phyloP scores from a whole-genome alignment of 192 early-diverging fungal genomes.

The Chytriomyces sp. region DNA sequence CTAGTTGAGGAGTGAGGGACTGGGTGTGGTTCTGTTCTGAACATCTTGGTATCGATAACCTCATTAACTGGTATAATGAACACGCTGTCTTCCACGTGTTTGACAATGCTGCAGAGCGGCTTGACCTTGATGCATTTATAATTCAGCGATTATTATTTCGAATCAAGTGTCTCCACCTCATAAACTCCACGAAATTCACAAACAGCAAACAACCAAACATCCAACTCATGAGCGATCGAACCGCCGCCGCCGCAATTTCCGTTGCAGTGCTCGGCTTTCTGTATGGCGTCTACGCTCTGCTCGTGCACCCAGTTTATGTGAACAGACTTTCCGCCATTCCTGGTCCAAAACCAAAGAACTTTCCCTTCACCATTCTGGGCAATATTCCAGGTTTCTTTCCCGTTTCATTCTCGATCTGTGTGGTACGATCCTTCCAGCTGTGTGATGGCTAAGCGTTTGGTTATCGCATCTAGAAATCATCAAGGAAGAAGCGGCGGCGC shows the following conservation, averaged over 20 bases:
- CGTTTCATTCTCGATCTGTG: neutral
- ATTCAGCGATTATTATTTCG: neutral
- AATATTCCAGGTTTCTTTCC: constrained; percentile 8
- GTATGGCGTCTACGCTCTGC: neutral
- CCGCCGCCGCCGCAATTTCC: neutral
- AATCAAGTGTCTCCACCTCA: neutral
- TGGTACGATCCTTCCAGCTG: neutral
- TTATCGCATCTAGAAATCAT: constrained; percentile 1
- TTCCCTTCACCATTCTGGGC: constrained; percentile 17
- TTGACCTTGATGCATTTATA: neutral
- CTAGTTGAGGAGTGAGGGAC: too few relatives aligned
- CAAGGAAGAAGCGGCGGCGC: constrained; percentile 14
- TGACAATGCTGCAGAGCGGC: too few relatives aligned
- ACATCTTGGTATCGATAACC: too few relatives aligned
- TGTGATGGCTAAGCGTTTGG: neutral
- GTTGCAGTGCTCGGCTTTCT: neutral
- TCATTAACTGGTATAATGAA: too few relatives aligned
- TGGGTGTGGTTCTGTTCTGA: too few relatives aligned
- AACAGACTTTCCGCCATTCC: neutral
- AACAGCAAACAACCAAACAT: too few relatives aligned
- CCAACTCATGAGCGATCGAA: neutral
- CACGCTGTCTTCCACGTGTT: too few relatives aligned
- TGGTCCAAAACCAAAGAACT: constrained; percentile 3
- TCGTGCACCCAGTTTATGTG: constrained; percentile 15
- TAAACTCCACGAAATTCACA: neutral